A percentile compares a stretch with the other conserved stretches of the same genome.
Conservation (phyloP, 2,329 filamentous ascomycete genomes). For the Aureobasidium uvarum region DNA sequence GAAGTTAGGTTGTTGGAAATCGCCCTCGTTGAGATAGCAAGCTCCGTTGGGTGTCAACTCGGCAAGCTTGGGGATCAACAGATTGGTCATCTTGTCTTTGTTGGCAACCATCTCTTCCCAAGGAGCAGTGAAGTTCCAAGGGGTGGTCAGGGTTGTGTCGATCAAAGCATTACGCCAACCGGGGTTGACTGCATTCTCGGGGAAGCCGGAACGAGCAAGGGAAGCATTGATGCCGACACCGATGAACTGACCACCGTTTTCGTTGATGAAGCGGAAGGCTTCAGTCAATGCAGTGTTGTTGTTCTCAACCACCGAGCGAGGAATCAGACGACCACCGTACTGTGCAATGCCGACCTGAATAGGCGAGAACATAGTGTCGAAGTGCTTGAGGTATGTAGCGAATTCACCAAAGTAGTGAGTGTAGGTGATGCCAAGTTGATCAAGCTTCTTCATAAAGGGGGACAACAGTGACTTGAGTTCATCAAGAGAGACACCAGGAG, state of each 20-base stretch:
- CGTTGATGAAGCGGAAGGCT: slow-evolving; percentile 40
- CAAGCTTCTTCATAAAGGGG: slow-evolving; percentile 47
- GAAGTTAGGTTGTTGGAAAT: slow-evolving; percentile 45
- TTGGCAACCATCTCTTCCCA: slow-evolving; percentile 40
- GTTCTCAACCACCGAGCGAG: slow-evolving; percentile 37
- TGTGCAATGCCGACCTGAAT: slow-evolving; percentile 38
- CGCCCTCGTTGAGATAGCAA: slow-evolving; percentile 32
- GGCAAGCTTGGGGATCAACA: slow-evolving; percentile 42
- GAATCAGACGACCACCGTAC: slow-evolving; percentile 38
- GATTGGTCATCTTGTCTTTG: slow-evolving; percentile 43
- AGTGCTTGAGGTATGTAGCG: slow-evolving; percentile 38
- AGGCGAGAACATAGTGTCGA: slow-evolving; percentile 36
- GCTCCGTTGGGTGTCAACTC: slow-evolving; percentile 43
- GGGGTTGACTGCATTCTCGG: slow-evolving; percentile 44
- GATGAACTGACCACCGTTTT: slow-evolving; percentile 40
- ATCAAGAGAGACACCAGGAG: slow-evolving; percentile 47
- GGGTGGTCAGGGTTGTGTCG: slow-evolving; percentile 28
- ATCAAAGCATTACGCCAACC: slow-evolving; percentile 42
- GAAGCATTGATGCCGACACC: slow-evolving; percentile 45
- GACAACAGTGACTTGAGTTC: slow-evolving; percentile 49
- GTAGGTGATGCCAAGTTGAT: slow-evolving; percentile 40
- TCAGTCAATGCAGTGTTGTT: slow-evolving; percentile 37
- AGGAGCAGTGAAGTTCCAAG: slow-evolving; percentile 43
- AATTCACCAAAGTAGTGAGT: slow-evolving; percentile 36
- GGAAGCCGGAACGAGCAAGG: slow-evolving; percentile 36